Evolutionary conservation across 1,284 basidiomycete genomes (phyloP), one percentile per base, ranked within the genome.

Genomic region (Thelephora terrestris): DNA sequence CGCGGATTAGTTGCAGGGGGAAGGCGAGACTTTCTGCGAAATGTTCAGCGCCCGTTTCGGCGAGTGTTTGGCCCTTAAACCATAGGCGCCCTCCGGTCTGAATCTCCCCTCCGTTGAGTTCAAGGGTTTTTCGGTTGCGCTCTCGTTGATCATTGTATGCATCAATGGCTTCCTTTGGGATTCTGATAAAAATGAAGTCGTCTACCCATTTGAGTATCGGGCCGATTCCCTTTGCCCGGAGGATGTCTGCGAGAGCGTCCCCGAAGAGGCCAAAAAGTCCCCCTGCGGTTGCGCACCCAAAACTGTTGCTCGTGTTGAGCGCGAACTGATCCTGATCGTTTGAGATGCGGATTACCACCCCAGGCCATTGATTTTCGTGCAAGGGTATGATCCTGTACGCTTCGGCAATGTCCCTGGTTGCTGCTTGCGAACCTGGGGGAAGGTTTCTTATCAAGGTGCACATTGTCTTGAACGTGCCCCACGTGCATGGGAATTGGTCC

Each of bases 171-270:
- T 7, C 27, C n/a, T 17, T 23, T n/a, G 17, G 47, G 27, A 49
- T 45, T 10, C 53, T 20, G 14, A 48, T 9, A 34, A 54, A 48
- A 34, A 46, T 16, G 40, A 44, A 47, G 43, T 72, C 62, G 48
- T 74, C 69, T 0, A 72, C 65, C 70, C 70, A 72, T 47, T 66
- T 61, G 0, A 56, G 45, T 0, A 71, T 37, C 0, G 67, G 69
- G 0, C 64, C 61, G 1, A 72, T 57, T 0, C 68, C 66, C 0
- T 29, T 3, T 0, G 20, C 7, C 0, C 56, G 32, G 24, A 69
- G 50, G 3, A 73, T 58, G 27, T 68, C 63, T 0, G 53, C 14
- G 0, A 58, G 58, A 0, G 64, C 63, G 52, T 66, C 63, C 0
- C 48, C 61, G 0, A 70, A 7, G 0, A 45, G n/a, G 0, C 70